A percentile compares a stretch with the other conserved stretches of the same genome.
Conservation (phyloP, 805 yeast species). For the Yueomyces sinensis region DNA sequence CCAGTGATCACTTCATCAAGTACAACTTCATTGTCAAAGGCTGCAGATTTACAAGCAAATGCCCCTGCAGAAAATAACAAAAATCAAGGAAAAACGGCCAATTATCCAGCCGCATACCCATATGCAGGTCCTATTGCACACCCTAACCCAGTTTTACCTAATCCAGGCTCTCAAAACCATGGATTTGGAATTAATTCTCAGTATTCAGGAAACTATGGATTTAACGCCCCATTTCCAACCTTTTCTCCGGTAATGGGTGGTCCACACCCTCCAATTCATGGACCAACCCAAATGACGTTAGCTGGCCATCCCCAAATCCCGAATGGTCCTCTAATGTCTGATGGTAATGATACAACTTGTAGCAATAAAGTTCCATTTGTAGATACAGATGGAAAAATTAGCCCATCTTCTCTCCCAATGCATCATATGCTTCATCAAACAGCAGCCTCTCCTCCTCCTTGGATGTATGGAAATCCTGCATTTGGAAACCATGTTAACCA, state of each 20-base stretch:
- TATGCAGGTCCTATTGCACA: slow-evolving; percentile 22
- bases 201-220: slow-evolving; percentile 22
- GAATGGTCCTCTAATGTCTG: slow-evolving; percentile 1
- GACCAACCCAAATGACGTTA: slow-evolving; percentile 11
- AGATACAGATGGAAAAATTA: neutral
- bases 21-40: slow-evolving; percentile 8
- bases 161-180: slow-evolving; percentile 13
- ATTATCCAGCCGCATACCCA: slow-evolving; percentile 23
- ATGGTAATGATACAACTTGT: neutral
- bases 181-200: slow-evolving; percentile 17
- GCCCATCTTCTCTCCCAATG: neutral
- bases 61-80: neutral
- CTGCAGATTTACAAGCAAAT: slow-evolving; percentile 5
- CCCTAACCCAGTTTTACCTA: slow-evolving; percentile 18
- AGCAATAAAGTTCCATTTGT: neutral
- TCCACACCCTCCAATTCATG: slow-evolving; percentile 13
- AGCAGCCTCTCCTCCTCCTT: slow-evolving; percentile 20
- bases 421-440: slow-evolving; percentile 8
- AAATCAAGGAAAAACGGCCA: neutral
- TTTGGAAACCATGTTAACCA: slow-evolving; percentile 18
- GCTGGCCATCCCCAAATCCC: slow-evolving; percentile 9
- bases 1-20: neutral
- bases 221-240: slow-evolving; percentile 21
- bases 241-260: slow-evolving; percentile 21
- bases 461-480: slow-evolving; percentile 21